Conservation (phyloP, 2,329 filamentous ascomycete species). For the Fusarium gaditjirri region DNA sequence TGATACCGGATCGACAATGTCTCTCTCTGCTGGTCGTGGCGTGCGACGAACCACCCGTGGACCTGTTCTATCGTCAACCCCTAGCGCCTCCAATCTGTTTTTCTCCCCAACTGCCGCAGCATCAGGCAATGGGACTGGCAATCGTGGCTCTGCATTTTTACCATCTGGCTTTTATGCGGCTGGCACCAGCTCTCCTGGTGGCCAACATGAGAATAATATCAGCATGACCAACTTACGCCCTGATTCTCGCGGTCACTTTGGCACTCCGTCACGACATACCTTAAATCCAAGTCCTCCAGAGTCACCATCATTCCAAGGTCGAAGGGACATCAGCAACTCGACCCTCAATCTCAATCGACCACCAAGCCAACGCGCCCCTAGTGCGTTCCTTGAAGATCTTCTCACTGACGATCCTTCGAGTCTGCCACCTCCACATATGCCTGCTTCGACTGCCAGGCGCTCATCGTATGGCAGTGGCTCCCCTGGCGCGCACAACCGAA, state of each 20-base stretch:
- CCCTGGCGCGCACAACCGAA: conserved; percentile 40
- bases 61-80: conserved; percentile 64
- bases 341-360: conserved; percentile 72
- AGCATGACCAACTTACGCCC: conserved; percentile 70
- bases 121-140: conserved; percentile 69
- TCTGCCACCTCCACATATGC: conserved; percentile 59
- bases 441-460: conserved; percentile 39
- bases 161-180: conserved; percentile 92
- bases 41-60: conserved; percentile 63
- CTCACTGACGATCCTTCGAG: conserved; percentile 77
- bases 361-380: conserved; percentile 79
- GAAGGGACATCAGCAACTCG: conserved; percentile 68
- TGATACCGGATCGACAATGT: conserved; percentile 67
- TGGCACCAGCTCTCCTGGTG: conserved; percentile 62
- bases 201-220: conserved; percentile 64
- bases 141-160: conserved; percentile 81
- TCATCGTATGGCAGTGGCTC: conserved; percentile 39
- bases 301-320: conserved; percentile 67
- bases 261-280: conserved; percentile 54
- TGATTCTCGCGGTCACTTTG: conserved; percentile 63
- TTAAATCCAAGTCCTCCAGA: conserved; percentile 68
- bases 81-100: conserved; percentile 80
- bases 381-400: conserved; percentile 89
- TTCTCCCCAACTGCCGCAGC: conserved; percentile 90
- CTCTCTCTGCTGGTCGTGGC: conserved; percentile 61